phyloP scores from a whole-genome alignment of 106 monocot genomes.

The Hemerocallis citrina region DNA sequence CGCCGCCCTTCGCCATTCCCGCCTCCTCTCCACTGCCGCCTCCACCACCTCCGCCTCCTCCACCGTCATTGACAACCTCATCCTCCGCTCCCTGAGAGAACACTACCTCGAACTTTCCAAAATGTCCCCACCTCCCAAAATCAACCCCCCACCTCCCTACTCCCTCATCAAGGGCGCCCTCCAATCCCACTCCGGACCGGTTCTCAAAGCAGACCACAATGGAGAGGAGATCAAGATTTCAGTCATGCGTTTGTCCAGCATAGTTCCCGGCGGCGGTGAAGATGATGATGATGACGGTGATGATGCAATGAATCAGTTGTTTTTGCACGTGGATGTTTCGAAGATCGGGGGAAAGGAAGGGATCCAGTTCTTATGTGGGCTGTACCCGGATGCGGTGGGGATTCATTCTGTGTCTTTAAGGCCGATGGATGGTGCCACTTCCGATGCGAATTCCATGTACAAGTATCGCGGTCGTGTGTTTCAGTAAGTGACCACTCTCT shows the following conservation, averaged over 20 bases:
- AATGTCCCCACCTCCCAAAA: constrained; percentile 48
- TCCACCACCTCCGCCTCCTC: constrained; percentile 8
- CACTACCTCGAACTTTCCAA: constrained; percentile 31
- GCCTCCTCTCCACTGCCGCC: background rate
- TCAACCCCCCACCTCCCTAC: constrained; percentile 61
- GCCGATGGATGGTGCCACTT: constrained; percentile 20
- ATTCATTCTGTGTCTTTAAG: constrained; percentile 82
- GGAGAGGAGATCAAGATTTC: constrained; percentile 73
- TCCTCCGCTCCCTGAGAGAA: constrained; percentile 31
- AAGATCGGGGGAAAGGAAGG: constrained; percentile 47
- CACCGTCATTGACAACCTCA: constrained; percentile 13
- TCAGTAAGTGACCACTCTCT: constrained; percentile 40
- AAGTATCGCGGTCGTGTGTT: constrained; percentile 71
- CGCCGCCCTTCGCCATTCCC: background rate
- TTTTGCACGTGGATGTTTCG: constrained; percentile 83
- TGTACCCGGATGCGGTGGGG: constrained; percentile 88
- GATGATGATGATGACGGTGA: constrained; percentile 33
- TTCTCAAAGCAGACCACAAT: constrained; percentile 49
- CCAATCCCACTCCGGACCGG: constrained; percentile 50
- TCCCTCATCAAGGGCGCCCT: constrained; percentile 68
- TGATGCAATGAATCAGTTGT: constrained; percentile 74
- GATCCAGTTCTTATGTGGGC: constrained; percentile 82
- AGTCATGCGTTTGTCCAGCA: constrained; percentile 70
- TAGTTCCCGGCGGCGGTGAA: constrained; percentile 53
- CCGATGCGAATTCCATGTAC: background rate